Percentiles rank a stretch among this genome's conserved stretches.
Conservation (phyloP, 345 rosid species). For the Salix arbutifolia region DNA sequence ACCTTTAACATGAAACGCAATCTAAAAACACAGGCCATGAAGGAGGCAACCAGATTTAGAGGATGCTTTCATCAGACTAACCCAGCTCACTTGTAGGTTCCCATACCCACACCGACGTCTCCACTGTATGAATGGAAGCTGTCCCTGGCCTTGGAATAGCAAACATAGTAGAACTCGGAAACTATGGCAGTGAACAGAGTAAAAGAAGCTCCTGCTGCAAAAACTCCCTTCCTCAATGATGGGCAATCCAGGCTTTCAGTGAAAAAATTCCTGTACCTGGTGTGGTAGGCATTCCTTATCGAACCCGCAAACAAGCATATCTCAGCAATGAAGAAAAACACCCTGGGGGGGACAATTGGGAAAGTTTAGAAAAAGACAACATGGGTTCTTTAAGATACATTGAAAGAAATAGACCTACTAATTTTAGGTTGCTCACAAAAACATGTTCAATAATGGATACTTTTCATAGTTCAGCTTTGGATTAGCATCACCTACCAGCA, state of each 20-base stretch:
- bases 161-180: conserved; percentile 71
- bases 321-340: conserved; percentile 73
- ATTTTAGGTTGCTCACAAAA: not conserved
- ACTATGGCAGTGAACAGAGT: conserved; percentile 65
- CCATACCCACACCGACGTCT: conserved; percentile 55
- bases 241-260: conserved; percentile 64
- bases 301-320: conserved; percentile 86
- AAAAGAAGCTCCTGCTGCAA: conserved; percentile 89
- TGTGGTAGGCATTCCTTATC: conserved; percentile 88
- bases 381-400: not conserved
- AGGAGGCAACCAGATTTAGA: not conserved
- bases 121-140: conserved; percentile 49
- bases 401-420: not conserved
- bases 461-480: not conserved
- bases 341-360: conserved; percentile 10
- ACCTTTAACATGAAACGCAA: not conserved
- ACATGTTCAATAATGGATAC: not conserved
- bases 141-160: conserved; percentile 67
- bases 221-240: conserved; percentile 87
- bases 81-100: conserved; percentile 45
- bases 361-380: not conserved
- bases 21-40: not conserved
- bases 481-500: conserved; percentile 59
- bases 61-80: not conserved
- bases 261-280: conserved; percentile 73